Evolutionary conservation across 345 rosid genomes (phyloP), one percentile per base, ranked within the genome.

Genomic region (Aegle marmelos): DNA sequence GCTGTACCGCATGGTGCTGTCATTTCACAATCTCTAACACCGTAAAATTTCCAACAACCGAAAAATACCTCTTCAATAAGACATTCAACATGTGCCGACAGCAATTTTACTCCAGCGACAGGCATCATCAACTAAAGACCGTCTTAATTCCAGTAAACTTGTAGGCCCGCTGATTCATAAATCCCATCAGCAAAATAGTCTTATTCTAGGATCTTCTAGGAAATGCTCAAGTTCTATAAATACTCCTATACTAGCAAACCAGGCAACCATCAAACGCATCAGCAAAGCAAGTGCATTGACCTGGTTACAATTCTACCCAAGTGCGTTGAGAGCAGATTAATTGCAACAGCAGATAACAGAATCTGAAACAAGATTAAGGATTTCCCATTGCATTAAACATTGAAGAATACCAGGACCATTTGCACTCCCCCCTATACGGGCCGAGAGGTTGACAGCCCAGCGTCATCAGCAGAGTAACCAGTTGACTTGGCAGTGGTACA

Each of bases 1-100:
- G 87, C 80, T 25, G 88, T 68, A 3, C 77, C 82, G 78, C 74
- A 79, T 10, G 89, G 83, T 24, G 86, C 77, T 25, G 57, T 82
- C 83, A 82, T 77, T 72, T 83, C 82, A 10, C 75, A 74, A 57
- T 88, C 86, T 78, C 80, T 82, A 72, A 85, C 83, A 37, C 85
- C 76, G 82, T 34, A 76, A 71, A 67, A 21, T 67, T 70, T 41
- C 53, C 66, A 76, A 14, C 67, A 57, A 45, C 22, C 63, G 33
- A 57, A 60, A 27, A 73, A 19, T 9, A 37, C 56, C 21, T 19
- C n/a, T 60, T 72, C 41, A 27, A 60, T 60, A 25, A 70, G 56
- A 60, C 54, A 59, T 60, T 59, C 39, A 53, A 7, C 24, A 28
- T 27, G 60, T 27, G 73, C 39, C 9, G 21, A 50, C 27, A 39